A percentile compares a stretch with the other conserved stretches of the same genome.
These are phyloP conservation scores for Lepraria neglecta DNA, from an alignment of 495 filamentous ascomycete species.

Conservation along the genomic window DNA sequence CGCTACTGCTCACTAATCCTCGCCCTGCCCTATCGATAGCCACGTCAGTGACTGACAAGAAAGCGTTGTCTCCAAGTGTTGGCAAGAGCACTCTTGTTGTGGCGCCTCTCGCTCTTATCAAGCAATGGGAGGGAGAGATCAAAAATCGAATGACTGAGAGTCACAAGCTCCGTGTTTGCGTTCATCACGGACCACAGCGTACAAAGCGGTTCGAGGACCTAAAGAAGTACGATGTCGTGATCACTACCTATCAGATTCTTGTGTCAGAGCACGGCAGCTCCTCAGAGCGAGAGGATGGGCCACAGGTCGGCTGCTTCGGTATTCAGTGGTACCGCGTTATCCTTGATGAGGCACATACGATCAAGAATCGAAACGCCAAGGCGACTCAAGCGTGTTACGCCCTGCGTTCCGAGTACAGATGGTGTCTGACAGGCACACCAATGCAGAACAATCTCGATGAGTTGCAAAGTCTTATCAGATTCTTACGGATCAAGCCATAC, in stretches of 20 bases:
- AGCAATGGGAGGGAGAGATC: constrained; percentile 95
- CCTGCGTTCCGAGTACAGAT: constrained; percentile 74
- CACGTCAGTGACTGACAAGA: constrained; percentile 37
- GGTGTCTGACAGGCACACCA: constrained; percentile 93
- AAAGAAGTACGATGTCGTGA: constrained; percentile 85
- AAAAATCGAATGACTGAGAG: constrained; percentile 62
- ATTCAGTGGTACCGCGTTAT: constrained; percentile 93
- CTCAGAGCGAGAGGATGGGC: constrained; percentile 44
- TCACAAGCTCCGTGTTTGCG: constrained; percentile 67
- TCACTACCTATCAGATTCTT: constrained; percentile 92
- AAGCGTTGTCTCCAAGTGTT: constrained; percentile 54
- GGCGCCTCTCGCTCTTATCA: constrained; percentile 90
- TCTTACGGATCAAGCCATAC: constrained; percentile 87
- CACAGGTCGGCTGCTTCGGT: constrained; percentile 79
- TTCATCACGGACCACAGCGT: constrained; percentile 84
- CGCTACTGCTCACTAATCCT: constrained; percentile 73
- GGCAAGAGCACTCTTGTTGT: constrained; percentile 83
- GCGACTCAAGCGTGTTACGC: constrained; percentile 81
- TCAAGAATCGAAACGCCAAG: constrained; percentile 97
- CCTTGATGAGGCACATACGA: constrained; percentile 92
- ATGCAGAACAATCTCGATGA: constrained; percentile 99
- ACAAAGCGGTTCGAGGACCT: constrained; percentile 70
- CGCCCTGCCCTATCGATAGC: constrained; percentile 45
- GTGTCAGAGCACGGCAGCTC: constrained; percentile 77
- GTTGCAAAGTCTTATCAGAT: constrained; percentile 84